Percentiles rank a stretch among this genome's conserved stretches.
phyloP scores from a whole-genome alignment of 805 yeast genomes.

The Nakazawaea holstii region DNA sequence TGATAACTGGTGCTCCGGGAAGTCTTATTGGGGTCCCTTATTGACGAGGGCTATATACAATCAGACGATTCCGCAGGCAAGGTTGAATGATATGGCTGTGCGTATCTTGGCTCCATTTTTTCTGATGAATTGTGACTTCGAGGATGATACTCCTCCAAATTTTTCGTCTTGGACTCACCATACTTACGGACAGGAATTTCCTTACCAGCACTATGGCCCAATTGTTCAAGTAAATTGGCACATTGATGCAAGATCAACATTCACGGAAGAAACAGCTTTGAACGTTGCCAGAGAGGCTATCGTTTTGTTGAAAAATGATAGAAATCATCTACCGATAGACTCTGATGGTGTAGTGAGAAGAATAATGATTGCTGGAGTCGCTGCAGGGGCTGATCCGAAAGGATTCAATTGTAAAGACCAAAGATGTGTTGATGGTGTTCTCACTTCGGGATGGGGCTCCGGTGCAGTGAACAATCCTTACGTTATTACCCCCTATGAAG shows the following conservation, averaged over 20 bases:
- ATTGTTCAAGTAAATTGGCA: conserved; percentile 50
- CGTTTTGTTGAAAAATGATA: conserved; percentile 47
- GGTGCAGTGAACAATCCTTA: conserved; percentile 51
- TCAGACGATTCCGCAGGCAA: conserved; percentile 44
- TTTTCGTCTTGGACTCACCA: conserved; percentile 57
- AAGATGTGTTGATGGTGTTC: conserved; percentile 45
- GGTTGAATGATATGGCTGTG: conserved; percentile 57
- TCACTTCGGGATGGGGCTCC: conserved; percentile 63
- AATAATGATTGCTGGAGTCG: conserved; percentile 44
- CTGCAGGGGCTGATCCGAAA: conserved; percentile 43
- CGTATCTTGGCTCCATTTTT: conserved; percentile 53
- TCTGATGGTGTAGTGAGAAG: conserved; percentile 35
- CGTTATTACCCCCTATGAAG: conserved; percentile 52
- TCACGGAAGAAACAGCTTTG: conserved; percentile 43
- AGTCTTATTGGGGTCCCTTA: conserved; percentile 53
- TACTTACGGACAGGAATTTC: conserved; percentile 47
- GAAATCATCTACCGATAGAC: conserved; percentile 45
- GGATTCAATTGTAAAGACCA: conserved; percentile 55
- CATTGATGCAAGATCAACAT: conserved; percentile 41
- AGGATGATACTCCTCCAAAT: conserved; percentile 39
- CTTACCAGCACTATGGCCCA: conserved; percentile 52
- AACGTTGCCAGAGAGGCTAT: conserved; percentile 53
- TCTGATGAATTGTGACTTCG: conserved; percentile 33
- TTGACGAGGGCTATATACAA: conserved; percentile 51
- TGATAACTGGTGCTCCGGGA: conserved; percentile 48